Conservation (phyloP, 2,329 filamentous ascomycete genomes). For the Xylariales sp. region DNA sequence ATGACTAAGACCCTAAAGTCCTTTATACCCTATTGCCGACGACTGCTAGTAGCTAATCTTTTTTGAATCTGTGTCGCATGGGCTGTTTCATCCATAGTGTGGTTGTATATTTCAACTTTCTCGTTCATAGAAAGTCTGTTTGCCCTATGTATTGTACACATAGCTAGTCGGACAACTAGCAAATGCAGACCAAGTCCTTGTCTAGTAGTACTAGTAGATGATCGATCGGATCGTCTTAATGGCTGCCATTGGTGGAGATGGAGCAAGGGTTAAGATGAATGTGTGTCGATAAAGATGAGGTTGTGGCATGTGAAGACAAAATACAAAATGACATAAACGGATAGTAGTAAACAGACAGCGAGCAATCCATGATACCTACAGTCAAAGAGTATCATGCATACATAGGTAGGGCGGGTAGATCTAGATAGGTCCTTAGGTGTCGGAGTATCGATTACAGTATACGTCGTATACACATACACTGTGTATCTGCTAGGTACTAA, state of each 20-base stretch:
- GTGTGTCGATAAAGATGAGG: not conserved
- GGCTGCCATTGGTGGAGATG: conserved; percentile 14
- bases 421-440: too few relatives aligned
- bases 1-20: not conserved
- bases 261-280: not conserved
- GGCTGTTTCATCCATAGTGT: not conserved
- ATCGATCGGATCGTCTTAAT: conserved; percentile 16
- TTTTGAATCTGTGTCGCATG: not conserved
- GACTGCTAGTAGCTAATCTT: not conserved
- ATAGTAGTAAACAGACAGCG: not conserved
- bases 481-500: not conserved
- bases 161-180: not conserved
- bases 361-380: too few relatives aligned
- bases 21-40: not conserved
- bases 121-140: conserved; percentile 39
- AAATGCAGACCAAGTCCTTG: not conserved
- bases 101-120: conserved; percentile 48
- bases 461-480: not conserved
- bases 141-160: too few relatives aligned
- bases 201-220: not conserved
- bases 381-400: too few relatives aligned
- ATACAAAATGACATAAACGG: not conserved
- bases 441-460: not conserved
- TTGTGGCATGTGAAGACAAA: too few relatives aligned
- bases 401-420: too few relatives aligned